Conservation (phyloP, 192 early-diverging fungal species). For the Obelidium mucronatum region DNA sequence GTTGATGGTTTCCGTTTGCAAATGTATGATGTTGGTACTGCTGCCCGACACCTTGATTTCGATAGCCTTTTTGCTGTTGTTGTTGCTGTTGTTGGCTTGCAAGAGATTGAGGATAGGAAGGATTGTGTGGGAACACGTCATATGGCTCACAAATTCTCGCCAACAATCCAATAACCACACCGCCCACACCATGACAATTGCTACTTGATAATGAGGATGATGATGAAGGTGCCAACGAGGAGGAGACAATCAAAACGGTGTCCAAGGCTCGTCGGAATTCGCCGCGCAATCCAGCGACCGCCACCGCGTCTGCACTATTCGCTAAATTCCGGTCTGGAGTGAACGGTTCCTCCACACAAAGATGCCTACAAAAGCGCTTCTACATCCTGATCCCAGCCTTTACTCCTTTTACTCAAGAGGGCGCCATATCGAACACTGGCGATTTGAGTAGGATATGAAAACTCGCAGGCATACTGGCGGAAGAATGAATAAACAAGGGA, state of each 20-base stretch:
- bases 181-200: background rate
- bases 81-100: background rate
- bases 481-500: slow-evolving; percentile 88
- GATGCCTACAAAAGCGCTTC: slow-evolving; percentile 67
- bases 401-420: slow-evolving; percentile 79
- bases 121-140: background rate
- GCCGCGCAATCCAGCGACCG: slow-evolving; percentile 77
- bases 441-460: slow-evolving; percentile 83
- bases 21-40: background rate
- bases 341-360: slow-evolving; percentile 96
- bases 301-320: slow-evolving; percentile 83
- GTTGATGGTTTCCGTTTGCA: too few species aligned
- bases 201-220: too few species aligned
- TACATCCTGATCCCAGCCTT: slow-evolving; percentile 83
- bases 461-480: slow-evolving; percentile 76
- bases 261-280: slow-evolving; percentile 78
- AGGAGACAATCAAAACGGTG: too few species aligned
- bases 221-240: too few species aligned
- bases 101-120: background rate
- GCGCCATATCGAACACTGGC: slow-evolving; percentile 82
- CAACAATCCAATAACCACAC: background rate
- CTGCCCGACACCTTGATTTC: background rate
- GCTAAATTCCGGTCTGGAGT: slow-evolving; percentile 87
- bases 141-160: slow-evolving; percentile 5
- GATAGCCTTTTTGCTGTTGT: background rate